Percentiles rank a stretch among this genome's conserved stretches.
Evolutionary conservation across 2,329 filamentous ascomycete genomes (phyloP).

Genomic region (Alternaria panax): DNA sequence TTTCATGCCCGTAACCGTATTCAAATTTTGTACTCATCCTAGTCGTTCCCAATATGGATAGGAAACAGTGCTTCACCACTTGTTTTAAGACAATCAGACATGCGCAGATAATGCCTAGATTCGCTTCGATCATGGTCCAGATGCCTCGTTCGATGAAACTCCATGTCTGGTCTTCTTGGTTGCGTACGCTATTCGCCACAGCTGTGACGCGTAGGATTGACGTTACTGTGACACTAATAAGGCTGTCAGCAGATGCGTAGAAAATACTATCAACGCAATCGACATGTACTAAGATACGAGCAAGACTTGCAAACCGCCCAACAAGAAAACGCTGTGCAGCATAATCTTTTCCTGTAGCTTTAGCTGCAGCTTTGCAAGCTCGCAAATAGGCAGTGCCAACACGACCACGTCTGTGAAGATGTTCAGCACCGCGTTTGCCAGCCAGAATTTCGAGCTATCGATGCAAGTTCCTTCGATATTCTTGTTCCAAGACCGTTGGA

Average conservation of each 20-base stretch:
- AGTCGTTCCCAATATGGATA: background rate
- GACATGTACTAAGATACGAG: background rate
- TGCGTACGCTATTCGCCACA: slow-evolving; percentile 15
- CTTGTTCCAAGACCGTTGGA: slow-evolving; percentile 13
- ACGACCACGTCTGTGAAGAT: slow-evolving; percentile 16
- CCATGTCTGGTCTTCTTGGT: slow-evolving; percentile 14
- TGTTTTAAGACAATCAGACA: slow-evolving; percentile 16
- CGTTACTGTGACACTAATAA: slow-evolving; percentile 9
- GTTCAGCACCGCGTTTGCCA: slow-evolving; percentile 14
- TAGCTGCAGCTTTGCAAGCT: slow-evolving; percentile 8
- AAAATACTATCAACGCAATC: background rate
- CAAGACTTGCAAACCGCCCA: slow-evolving; percentile 6
- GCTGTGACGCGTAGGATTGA: slow-evolving; percentile 17
- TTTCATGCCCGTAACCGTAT: background rate
- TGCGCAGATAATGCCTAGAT: slow-evolving; percentile 14
- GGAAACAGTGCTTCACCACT: background rate
- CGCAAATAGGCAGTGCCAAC: slow-evolving; percentile 10
- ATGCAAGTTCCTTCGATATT: slow-evolving; percentile 12
- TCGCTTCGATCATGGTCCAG: slow-evolving; percentile 13
- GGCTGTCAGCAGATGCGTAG: background rate
- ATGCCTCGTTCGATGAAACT: slow-evolving; percentile 14
- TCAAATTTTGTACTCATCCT: background rate
- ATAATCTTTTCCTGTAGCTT: slow-evolving; percentile 12
- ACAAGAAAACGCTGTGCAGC: slow-evolving; percentile 8
- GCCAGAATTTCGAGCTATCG: slow-evolving; percentile 14